These are phyloP conservation scores for Danielozyma ontarioensis DNA, from an alignment of 805 yeast species.

Conservation along the genomic window DNA sequence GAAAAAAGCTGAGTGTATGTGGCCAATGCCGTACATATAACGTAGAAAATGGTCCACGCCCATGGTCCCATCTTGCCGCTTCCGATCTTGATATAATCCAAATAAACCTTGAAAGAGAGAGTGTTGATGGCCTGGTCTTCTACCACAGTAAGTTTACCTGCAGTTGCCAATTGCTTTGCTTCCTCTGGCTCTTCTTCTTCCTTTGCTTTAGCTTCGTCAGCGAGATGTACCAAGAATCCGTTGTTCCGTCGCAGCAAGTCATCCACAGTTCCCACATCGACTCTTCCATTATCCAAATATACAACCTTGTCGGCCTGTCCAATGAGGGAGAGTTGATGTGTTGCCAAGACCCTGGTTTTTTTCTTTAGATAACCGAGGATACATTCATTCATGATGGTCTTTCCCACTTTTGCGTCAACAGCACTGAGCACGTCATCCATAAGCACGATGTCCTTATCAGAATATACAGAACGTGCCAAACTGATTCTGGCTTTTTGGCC, in stretches of 20 bases:
- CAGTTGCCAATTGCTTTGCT: conserved; percentile 6
- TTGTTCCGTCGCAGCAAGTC: conserved; percentile 12
- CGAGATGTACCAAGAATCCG: too few relatives aligned
- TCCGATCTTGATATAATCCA: conserved; percentile 9
- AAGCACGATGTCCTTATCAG: conserved; percentile 23
- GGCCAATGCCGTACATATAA: conserved; percentile 3
- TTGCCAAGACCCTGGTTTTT: conserved; percentile 32
- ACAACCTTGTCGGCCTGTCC: conserved; percentile 27
- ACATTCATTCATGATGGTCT: conserved; percentile 29
- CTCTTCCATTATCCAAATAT: conserved; percentile 26
- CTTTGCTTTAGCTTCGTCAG: conserved; percentile 10
- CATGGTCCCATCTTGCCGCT: conserved; percentile 5
- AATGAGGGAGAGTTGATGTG: conserved; percentile 31
- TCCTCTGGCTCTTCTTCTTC: conserved; percentile 12
- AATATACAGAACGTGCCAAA: conserved; percentile 33
- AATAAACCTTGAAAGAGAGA: conserved; percentile 8
- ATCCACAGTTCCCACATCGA: conserved; percentile 25
- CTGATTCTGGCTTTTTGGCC: conserved; percentile 35
- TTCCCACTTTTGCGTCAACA: conserved; percentile 35
- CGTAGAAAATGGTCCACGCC: conserved; percentile 5
- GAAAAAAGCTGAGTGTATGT: conserved; percentile 14
- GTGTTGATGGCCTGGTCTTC: conserved; percentile 16
- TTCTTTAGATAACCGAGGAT: conserved; percentile 20
- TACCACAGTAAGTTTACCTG: conserved; percentile 8
- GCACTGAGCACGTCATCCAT: conserved; percentile 34